Conservation (phyloP, 2,329 filamentous ascomycete genomes). For the Microsporum audouinii region DNA sequence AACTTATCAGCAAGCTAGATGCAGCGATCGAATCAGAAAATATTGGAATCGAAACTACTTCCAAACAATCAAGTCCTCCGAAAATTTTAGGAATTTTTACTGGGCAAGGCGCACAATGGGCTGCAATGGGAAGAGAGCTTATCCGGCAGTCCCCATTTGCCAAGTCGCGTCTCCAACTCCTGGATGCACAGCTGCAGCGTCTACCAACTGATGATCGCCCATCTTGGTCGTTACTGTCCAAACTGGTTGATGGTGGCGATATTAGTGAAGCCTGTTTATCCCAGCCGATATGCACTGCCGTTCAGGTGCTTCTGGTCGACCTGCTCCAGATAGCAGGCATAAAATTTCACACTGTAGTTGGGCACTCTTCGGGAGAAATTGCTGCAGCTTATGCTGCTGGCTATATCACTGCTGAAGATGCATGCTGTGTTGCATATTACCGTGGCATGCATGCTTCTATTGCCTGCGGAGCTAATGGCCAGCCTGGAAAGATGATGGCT, state of each 20-base stretch:
- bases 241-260: neutral
- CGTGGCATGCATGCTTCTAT: constrained; percentile 10
- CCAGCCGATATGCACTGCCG: constrained; percentile 23
- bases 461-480: neutral
- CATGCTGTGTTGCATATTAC: constrained; percentile 14
- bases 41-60: neutral
- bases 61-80: neutral
- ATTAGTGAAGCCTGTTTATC: constrained; percentile 20
- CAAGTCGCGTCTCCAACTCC: neutral
- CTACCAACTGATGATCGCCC: neutral
- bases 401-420: constrained; percentile 9
- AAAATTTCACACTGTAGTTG: constrained; percentile 18
- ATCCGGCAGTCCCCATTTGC: neutral
- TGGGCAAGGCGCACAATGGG: constrained; percentile 15
- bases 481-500: constrained; percentile 13
- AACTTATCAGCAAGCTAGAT: neutral
- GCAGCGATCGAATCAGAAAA: neutral
- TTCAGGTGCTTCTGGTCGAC: constrained; percentile 24
- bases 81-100: constrained; percentile 11
- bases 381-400: constrained; percentile 25
- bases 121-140: constrained; percentile 7
- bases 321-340: constrained; percentile 20
- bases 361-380: constrained; percentile 26
- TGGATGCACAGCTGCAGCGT: neutral
- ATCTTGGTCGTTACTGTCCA: neutral